Percentiles rank a stretch among this genome's conserved stretches.
These are phyloP conservation scores for Tetrapisispora iriomotensis DNA, from an alignment of 805 yeast species.

Conservation along the genomic window DNA sequence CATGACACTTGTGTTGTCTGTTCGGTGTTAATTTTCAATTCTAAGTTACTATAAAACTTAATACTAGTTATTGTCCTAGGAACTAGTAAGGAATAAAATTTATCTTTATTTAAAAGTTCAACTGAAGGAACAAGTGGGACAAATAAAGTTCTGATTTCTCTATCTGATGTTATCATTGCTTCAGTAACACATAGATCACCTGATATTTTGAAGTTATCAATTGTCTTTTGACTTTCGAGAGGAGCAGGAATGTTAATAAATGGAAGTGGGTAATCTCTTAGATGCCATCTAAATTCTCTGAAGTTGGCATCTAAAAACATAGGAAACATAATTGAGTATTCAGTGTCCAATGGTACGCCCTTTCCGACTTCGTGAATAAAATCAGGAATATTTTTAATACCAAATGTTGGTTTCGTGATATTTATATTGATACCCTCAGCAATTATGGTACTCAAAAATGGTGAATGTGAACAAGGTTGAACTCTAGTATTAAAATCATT, in stretches of 20 bases:
- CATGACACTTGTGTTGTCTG: constrained; percentile 62
- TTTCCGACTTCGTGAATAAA: constrained; percentile 68
- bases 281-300: constrained; percentile 54
- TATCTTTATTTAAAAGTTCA: constrained; percentile 29
- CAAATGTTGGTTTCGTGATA: constrained; percentile 42
- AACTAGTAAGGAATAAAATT: constrained; percentile 47
- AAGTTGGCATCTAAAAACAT: constrained; percentile 45
- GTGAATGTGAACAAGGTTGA: constrained; percentile 37
- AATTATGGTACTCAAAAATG: constrained; percentile 44
- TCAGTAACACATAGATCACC: constrained; percentile 71
- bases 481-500: constrained; percentile 36
- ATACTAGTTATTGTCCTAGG: constrained; percentile 71
- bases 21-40: constrained; percentile 44
- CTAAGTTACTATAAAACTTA: constrained; percentile 56
- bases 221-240: constrained; percentile 22
- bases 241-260: constrained; percentile 58
- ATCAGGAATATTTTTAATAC: constrained; percentile 42
- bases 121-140: constrained; percentile 53
- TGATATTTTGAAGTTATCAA: constrained; percentile 31
- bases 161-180: constrained; percentile 39
- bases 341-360: constrained; percentile 65
- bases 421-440: constrained; percentile 41
- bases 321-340: constrained; percentile 63
- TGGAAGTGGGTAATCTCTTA: constrained; percentile 84
- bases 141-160: constrained; percentile 47